Base-by-base conservation (phyloP, 1,139 yeast species). In the Suzukiozyma palmioleophila region DNA sequence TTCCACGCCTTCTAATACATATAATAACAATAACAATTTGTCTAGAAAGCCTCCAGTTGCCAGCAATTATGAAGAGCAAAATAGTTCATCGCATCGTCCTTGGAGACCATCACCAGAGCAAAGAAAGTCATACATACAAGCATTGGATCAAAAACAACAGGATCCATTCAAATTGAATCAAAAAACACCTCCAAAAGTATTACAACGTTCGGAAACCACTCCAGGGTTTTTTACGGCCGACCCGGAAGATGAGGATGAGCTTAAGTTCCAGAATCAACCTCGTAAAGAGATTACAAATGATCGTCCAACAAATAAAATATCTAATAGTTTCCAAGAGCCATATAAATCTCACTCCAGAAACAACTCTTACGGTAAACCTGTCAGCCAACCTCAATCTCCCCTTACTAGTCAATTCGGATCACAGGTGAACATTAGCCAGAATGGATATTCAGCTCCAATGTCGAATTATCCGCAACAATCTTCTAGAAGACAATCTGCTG, bases 91-190 rank as follows among this genome's bases (percentile, higher is more conserved):
- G 4, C 15, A 8, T n/a, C 31, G 31, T 16, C 33, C 33, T 16
- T 32, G 35, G 35, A 32, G 21, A 14, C 35, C 35, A 22, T 12
- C 35, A 8, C 35, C 25, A 9, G 35, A 32, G 9, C 35, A 32
- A 32, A 25, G 27, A 13, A 32, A 21, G 12, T 22, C 35, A n/a
- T 32, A 32, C 27, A 22, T 21, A 11, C 27, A 32, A 22, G 35
- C 25, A 8, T 28, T 28, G 14, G 31, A 12, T 13, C 31, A 28
- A 8, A 28, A 28, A 28, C 15, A 28, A 8, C 31, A 28, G 9
- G 31, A 28, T 14, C 31, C 31, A 8, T 28, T 28, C 31, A 13
- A 8, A 8, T 9, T n/a, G 16, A 14, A 28, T 6, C 31, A 28
- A 13, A 12, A 28, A 18, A 5, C 22, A 18, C 3, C 3, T 13